Percentiles rank a stretch among this genome's conserved stretches.
Conservation (phyloP, 108 stramenopile species). For the Fragilaria radians region DNA sequence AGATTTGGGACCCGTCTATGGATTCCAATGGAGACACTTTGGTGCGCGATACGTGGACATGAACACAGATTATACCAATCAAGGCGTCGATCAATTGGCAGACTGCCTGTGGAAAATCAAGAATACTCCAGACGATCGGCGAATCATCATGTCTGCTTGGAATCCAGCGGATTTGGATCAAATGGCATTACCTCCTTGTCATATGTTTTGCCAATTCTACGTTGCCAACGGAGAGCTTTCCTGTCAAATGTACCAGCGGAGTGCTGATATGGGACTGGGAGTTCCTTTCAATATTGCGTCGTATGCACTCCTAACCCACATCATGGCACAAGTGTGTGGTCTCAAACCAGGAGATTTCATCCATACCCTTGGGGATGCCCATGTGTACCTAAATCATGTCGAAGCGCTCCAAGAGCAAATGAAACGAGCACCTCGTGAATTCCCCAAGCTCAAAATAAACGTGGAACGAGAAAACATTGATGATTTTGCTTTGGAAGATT, state of each 20-base stretch:
- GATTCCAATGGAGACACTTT: conserved; percentile 99
- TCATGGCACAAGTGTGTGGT: conserved; percentile 91
- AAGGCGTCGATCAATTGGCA: conserved; percentile 97
- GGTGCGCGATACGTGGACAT: conserved; percentile 96
- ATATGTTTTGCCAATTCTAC: conserved; percentile 99
- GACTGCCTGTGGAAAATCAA: conserved; percentile 95
- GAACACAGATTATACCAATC: conserved; percentile 95
- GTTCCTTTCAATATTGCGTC: conserved; percentile 99
- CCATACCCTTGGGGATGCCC: conserved; percentile 97
- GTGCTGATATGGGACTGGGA: conserved; percentile 99
- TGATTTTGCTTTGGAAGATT: conserved; percentile 85
- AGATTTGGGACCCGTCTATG: conserved; percentile 99
- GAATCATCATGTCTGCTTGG: conserved; percentile 97
- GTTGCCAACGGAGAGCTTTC: conserved; percentile 94
- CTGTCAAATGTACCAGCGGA: conserved; percentile 99
- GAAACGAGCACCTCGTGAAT: conserved; percentile 82
- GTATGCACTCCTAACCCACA: conserved; percentile 91
- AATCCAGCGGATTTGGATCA: conserved; percentile 90
- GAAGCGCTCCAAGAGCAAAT: conserved; percentile 96
- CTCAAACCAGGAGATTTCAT: conserved; percentile 97
- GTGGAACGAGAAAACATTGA: conserved; percentile 78
- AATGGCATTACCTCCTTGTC: conserved; percentile 99
- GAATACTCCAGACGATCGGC: conserved; percentile 92
- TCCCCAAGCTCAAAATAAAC: conserved; percentile 92
- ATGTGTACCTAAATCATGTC: conserved; percentile 99